Conservation (phyloP, 2,329 filamentous ascomycete genomes). For the Fusarium sp. region DNA sequence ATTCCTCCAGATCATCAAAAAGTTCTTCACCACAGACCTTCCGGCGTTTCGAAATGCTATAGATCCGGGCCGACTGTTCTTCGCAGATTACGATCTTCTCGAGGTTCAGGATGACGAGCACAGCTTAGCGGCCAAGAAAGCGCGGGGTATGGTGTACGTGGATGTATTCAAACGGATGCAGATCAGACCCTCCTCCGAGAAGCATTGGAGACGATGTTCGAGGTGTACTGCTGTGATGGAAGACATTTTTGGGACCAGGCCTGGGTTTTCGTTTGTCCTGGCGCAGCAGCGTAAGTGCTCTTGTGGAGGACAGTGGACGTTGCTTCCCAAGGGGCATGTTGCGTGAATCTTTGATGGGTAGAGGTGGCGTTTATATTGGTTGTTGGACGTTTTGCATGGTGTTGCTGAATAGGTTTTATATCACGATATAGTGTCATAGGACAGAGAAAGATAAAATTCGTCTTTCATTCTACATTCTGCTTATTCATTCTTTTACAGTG, state of each 20-base stretch:
- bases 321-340: constrained; percentile 53
- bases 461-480: not conserved
- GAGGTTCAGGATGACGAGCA: constrained; percentile 70
- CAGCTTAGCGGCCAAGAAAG: constrained; percentile 56
- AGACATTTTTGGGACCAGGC: constrained; percentile 61
- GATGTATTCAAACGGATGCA: constrained; percentile 71
- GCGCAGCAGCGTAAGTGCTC: constrained; percentile 66
- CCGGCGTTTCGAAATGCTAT: constrained; percentile 67
- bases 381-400: not conserved
- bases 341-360: constrained; percentile 12
- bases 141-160: constrained; percentile 55
- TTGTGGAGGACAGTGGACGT: constrained; percentile 65
- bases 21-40: constrained; percentile 71
- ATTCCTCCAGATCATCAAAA: constrained; percentile 70
- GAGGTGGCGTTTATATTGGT: constrained; percentile 4
- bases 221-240: constrained; percentile 75
- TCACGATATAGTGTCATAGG: not conserved
- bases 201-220: constrained; percentile 57
- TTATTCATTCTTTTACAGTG: not conserved
- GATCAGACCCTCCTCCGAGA: constrained; percentile 52
- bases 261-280: constrained; percentile 66
- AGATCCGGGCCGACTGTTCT: constrained; percentile 76
- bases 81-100: constrained; percentile 77
- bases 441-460: not conserved
- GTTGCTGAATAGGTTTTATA: not conserved